These are phyloP conservation scores for Penicillium silybi DNA, from an alignment of 495 filamentous ascomycete species.

Conservation along the genomic window DNA sequence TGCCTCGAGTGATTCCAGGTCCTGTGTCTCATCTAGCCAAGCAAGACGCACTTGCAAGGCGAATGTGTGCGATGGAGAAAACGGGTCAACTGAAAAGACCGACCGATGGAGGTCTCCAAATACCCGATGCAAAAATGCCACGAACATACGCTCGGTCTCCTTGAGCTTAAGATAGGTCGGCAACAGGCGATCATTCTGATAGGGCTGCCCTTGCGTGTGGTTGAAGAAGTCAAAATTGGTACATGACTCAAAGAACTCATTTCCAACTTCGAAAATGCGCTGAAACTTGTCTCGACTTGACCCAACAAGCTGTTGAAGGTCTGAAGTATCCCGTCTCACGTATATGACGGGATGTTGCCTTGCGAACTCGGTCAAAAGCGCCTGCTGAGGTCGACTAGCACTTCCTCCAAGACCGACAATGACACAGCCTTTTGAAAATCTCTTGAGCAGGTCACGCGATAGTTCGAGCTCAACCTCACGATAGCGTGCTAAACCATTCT, in stretches of 20 bases:
- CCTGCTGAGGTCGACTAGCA: slow-evolving; percentile 11
- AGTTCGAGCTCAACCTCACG: slow-evolving; percentile 53
- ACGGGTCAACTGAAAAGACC: slow-evolving; percentile 9
- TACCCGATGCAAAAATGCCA: slow-evolving; percentile 20
- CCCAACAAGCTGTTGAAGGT: slow-evolving; percentile 30
- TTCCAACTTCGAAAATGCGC: slow-evolving; percentile 44
- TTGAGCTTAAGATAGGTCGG: slow-evolving; percentile 34
- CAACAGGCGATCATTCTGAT: background rate
- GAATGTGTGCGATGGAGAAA: slow-evolving; percentile 45
- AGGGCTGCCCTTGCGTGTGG: slow-evolving; percentile 25
- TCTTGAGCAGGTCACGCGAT: slow-evolving; percentile 32
- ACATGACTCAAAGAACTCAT: slow-evolving; percentile 47
- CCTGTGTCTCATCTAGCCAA: slow-evolving; percentile 43
- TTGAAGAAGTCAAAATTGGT: slow-evolving; percentile 74
- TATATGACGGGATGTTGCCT: slow-evolving; percentile 60
- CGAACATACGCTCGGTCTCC: slow-evolving; percentile 28
- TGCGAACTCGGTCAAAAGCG: slow-evolving; percentile 29
- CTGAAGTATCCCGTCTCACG: slow-evolving; percentile 53
- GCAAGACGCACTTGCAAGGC: slow-evolving; percentile 52
- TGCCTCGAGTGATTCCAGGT: slow-evolving; percentile 56
- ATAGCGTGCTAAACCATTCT: slow-evolving; percentile 54
- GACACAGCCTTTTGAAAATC: slow-evolving; percentile 56
- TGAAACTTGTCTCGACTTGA: slow-evolving; percentile 43
- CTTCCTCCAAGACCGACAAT: slow-evolving; percentile 49
- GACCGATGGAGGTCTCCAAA: slow-evolving; percentile 22